Evolutionary conservation across 495 filamentous ascomycete genomes (phyloP), one percentile per base, ranked within the genome.

Genomic region (Penicillium goetzii): DNA sequence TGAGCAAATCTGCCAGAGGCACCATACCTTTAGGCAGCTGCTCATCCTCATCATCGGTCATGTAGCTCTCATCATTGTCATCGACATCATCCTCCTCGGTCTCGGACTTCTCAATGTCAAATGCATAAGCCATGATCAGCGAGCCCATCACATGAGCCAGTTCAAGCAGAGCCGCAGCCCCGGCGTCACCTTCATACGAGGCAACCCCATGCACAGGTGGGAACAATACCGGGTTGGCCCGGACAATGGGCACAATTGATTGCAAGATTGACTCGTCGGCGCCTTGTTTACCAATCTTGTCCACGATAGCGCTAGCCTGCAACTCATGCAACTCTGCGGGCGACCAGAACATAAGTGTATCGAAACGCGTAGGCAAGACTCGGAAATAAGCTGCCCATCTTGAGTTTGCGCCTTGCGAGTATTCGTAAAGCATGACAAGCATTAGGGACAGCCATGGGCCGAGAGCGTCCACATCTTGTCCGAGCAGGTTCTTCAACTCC

Each of bases 301-400:
- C 74, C 10, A 89, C 72, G 32, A 97, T 86, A 4, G 89, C 84
- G 66, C 90, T 92, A 19, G 86, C 91, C 74, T 93, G 90, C 23
- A 97, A 84, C 66, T 90, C 83, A 3, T 76, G 72, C 17, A 97
- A 78, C 74, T 97, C 92, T 0, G 76, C 72, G 8, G 81, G 71
- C 2, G 88, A 84, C 94, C 94, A 98, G 77, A 93, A 97, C 86
- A 97, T 96, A 66, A 95, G 81, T 2, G 92, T 96, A 74, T 96
- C 84, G 64, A 98, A 96, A 21, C 83, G 70, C n/a, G 70, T 68
- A 0, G 93, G 94, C 14, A 98, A 80, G 43, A 97, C 80, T n/a
- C 84, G 81, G 63, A 97, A 85, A 77, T 98, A 98, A 0, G 87
- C 85, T 26, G 83, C 83, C 93, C 93, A 98, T 38, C 68, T 72